A percentile compares a stretch with the other conserved stretches of the same genome.
Evolutionary conservation across 305 asterid species (phyloP).

Genomic region (Fraxinus floribunda): DNA sequence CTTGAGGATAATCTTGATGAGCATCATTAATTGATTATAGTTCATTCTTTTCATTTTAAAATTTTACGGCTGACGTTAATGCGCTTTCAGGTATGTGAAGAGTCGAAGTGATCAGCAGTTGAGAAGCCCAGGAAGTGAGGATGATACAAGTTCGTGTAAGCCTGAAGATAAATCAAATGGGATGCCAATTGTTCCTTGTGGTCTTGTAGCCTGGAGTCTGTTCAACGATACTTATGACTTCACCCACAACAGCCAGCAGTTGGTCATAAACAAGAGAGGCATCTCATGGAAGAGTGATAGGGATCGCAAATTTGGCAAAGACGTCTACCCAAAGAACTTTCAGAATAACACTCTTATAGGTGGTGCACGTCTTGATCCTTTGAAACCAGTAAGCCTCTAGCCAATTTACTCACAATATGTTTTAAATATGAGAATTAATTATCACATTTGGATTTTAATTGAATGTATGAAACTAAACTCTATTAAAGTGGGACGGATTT

Average conservation of each 20-base stretch:
- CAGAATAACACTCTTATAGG: conserved; percentile 58
- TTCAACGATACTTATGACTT: conserved; percentile 72
- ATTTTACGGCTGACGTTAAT: neutral
- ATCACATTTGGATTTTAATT: neutral
- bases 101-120: conserved; percentile 89
- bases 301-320: conserved; percentile 72
- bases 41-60: neutral
- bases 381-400: conserved; percentile 56
- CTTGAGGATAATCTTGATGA: conserved; percentile 1
- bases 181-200: conserved; percentile 75
- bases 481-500: neutral
- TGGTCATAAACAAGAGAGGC: conserved; percentile 53
- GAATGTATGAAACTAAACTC: conserved; percentile 7
- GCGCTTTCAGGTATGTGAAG: conserved; percentile 60
- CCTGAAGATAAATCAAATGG: conserved; percentile 57
- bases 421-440: neutral
- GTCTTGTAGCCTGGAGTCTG: conserved; percentile 91
- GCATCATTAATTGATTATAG: neutral
- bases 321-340: conserved; percentile 69
- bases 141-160: conserved; percentile 46
- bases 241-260: conserved; percentile 44
- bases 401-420: neutral
- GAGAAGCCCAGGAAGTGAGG: conserved; percentile 37
- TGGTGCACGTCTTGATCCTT: conserved; percentile 47
- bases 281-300: conserved; percentile 89